These are phyloP conservation scores for Otatea glauca DNA, from an alignment of 176 grass and related monocot species.

Conservation along the genomic window DNA sequence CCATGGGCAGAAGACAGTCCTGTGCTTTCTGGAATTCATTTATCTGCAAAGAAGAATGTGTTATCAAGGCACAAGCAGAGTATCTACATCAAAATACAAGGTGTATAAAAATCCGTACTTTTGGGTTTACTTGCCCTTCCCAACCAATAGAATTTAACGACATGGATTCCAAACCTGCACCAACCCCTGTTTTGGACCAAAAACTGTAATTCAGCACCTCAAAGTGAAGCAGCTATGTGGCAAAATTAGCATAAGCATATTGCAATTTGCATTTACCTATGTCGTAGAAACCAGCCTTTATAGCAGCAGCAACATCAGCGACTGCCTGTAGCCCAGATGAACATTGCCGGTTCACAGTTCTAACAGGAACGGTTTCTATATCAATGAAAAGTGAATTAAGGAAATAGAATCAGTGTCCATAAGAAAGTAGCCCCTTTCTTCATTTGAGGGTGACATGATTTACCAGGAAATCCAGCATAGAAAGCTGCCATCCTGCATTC, in stretches of 20 bases:
- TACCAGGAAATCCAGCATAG: constrained; percentile 96
- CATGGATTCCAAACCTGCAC: constrained; percentile 94
- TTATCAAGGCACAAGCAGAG: background rate
- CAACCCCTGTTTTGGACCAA: constrained; percentile 65
- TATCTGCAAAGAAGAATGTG: constrained; percentile 53
- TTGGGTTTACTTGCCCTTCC: constrained; percentile 95
- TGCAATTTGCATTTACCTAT: constrained; percentile 54
- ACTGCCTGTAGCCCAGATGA: constrained; percentile 95
- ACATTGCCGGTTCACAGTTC: constrained; percentile 95
- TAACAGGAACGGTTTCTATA: constrained; percentile 87
- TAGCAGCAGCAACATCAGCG: constrained; percentile 82
- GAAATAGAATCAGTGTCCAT: constrained; percentile 17
- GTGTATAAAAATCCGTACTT: constrained; percentile 48
- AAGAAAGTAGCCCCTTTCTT: background rate
- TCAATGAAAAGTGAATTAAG: background rate
- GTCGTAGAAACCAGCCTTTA: constrained; percentile 96
- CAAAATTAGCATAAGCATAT: background rate
- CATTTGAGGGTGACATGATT: background rate
- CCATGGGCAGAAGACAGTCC: constrained; percentile 97
- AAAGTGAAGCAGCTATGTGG: background rate
- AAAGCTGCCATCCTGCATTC: constrained; percentile 97
- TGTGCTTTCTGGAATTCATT: constrained; percentile 81
- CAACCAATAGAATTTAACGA: constrained; percentile 62
- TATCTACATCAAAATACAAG: background rate
- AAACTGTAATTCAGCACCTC: constrained; percentile 26